Evolutionary conservation across 2,329 filamentous ascomycete genomes (phyloP).

Genomic region (Arthrobotrys conoides): DNA sequence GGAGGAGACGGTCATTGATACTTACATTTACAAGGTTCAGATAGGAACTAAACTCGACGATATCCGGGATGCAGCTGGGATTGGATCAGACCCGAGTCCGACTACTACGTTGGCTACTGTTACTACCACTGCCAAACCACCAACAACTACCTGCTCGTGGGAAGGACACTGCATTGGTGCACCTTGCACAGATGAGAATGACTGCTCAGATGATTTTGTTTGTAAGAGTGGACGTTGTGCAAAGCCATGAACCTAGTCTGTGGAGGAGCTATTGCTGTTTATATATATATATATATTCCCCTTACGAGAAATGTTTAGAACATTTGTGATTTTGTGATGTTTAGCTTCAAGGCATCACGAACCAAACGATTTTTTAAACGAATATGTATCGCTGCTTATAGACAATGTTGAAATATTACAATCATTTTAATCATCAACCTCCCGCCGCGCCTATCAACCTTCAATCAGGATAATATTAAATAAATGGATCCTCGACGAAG

Average conservation of each 20-base stretch:
- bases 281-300: not conserved
- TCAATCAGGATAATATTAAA: no score
- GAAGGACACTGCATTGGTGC: slow-evolving; percentile 33
- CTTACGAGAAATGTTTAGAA: not conserved
- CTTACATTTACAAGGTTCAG: slow-evolving; percentile 60
- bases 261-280: not conserved
- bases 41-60: slow-evolving; percentile 59
- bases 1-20: slow-evolving; percentile 56
- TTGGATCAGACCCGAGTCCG: not conserved
- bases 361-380: no score
- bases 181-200: slow-evolving; percentile 10
- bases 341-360: no score
- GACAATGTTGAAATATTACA: no score
- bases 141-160: slow-evolving; percentile 27
- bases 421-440: no score
- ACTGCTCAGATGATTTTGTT: slow-evolving; percentile 28
- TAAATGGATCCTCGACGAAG: no score
- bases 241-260: not conserved
- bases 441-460: no score
- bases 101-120: slow-evolving; percentile 9
- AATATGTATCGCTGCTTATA: no score
- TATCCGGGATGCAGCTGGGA: slow-evolving; percentile 54
- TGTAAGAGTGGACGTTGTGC: slow-evolving; percentile 35
- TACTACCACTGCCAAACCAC: not conserved
- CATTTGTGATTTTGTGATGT: no score